These are phyloP conservation scores for Linderniella brevidens DNA, from an alignment of 257 asterid species.

Conservation along the genomic window DNA sequence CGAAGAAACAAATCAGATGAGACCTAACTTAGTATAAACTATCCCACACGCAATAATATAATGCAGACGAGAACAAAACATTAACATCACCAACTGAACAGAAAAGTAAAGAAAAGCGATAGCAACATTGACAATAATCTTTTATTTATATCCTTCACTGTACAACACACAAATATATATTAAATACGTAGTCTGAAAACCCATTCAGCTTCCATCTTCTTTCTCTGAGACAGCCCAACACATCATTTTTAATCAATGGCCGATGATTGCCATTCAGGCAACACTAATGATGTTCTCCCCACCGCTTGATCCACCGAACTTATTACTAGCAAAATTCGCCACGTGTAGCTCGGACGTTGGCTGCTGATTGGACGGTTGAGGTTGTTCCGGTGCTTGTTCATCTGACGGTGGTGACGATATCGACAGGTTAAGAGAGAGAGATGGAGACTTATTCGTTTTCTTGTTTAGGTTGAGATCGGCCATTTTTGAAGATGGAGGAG, in stretches of 20 bases:
- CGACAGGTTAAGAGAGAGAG: constrained; percentile 43
- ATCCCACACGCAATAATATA: too few relatives aligned
- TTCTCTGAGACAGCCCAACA: too few relatives aligned
- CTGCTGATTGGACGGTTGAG: constrained; percentile 18
- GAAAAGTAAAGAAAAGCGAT: too few relatives aligned
- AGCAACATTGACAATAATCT: too few relatives aligned
- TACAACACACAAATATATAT: constrained; percentile 1
- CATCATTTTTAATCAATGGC: too few relatives aligned
- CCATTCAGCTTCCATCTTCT: too few relatives aligned
- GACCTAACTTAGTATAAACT: too few relatives aligned
- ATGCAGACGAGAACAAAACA: too few relatives aligned
- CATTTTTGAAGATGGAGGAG: constrained; percentile 79
- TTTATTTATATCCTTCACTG: not conserved
- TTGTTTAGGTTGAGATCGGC: constrained; percentile 53
- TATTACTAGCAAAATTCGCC: constrained; percentile 42
- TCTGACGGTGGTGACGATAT: constrained; percentile 19
- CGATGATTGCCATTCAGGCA: constrained; percentile 36
- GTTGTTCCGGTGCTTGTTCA: constrained; percentile 10
- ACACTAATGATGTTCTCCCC: constrained; percentile 89
- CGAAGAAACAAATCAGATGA: too few relatives aligned
- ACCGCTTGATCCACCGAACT: constrained; percentile 56
- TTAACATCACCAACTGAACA: too few relatives aligned
- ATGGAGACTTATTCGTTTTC: constrained; percentile 15
- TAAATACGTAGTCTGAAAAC: too few relatives aligned
- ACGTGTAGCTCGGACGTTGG: constrained; percentile 27